A percentile compares a stretch with the other conserved stretches of the same genome.
Evolutionary conservation across 257 asterid species (phyloP).

Genomic region (Nicotiana attenuata): DNA sequence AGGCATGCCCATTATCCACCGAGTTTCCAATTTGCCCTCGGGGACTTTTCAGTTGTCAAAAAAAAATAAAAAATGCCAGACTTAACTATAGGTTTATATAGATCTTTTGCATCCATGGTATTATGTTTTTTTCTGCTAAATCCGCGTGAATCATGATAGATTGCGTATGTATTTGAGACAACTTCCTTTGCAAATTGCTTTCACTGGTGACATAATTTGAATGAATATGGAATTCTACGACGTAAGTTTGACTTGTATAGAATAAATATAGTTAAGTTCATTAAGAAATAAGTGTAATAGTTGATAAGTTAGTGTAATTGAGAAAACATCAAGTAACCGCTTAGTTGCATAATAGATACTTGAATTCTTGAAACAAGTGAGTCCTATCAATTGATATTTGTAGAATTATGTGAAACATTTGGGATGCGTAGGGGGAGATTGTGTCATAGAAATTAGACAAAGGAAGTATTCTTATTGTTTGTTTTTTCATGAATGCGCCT

Average conservation of each 20-base stretch:
- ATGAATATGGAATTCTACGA: not conserved
- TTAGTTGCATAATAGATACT: not conserved
- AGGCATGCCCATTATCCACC: too few relatives aligned
- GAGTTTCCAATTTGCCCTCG: too few relatives aligned
- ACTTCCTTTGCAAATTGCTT: not conserved
- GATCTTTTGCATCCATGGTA: not conserved
- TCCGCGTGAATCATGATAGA: not conserved
- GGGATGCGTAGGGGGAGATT: not conserved
- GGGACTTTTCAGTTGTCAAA: too few relatives aligned
- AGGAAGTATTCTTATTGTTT: not conserved
- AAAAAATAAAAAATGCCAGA: not conserved
- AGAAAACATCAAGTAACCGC: not conserved
- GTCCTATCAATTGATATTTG: not conserved
- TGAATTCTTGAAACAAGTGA: not conserved
- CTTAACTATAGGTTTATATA: not conserved
- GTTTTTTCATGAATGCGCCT: not conserved
- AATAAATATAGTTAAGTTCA: not conserved
- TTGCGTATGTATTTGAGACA: not conserved
- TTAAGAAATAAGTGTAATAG: not conserved
- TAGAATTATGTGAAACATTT: not conserved
- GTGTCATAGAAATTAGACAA: not conserved
- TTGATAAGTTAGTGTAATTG: not conserved
- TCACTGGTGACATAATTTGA: not conserved
- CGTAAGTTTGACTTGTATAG: not conserved
- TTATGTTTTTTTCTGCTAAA: not conserved